Percentiles rank a stretch among this genome's conserved stretches.
Evolutionary conservation across 2,329 filamentous ascomycete species (phyloP).

Genomic region (Epicoccum nigrum): DNA sequence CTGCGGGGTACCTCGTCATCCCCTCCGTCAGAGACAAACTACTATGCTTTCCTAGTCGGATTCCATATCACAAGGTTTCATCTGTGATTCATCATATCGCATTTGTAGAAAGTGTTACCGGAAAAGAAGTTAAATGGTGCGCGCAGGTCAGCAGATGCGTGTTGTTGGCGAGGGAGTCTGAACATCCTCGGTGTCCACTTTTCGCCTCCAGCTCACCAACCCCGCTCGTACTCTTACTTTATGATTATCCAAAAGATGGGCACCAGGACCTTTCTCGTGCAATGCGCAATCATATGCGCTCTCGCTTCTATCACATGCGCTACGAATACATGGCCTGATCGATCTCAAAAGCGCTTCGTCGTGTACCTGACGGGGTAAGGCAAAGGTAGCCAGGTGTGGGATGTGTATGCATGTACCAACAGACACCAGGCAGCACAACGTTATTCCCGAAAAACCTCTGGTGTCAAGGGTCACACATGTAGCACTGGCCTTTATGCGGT

Average conservation of each 20-base stretch:
- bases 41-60: background rate
- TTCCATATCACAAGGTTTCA: background rate
- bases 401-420: background rate
- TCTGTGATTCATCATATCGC: background rate
- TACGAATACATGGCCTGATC: background rate
- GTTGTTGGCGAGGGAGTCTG: too few species aligned
- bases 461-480: slow-evolving; percentile 37
- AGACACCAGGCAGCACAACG: slow-evolving; percentile 32
- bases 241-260: too few species aligned
- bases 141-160: too few species aligned
- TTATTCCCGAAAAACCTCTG: slow-evolving; percentile 27
- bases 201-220: too few species aligned
- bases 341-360: slow-evolving; percentile 1
- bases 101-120: background rate
- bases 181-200: too few species aligned
- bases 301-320: background rate
- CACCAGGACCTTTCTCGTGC: background rate
- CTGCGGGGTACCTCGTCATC: too few species aligned
- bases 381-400: background rate
- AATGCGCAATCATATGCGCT: background rate
- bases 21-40: background rate
- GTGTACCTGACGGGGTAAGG: slow-evolving; percentile 8
- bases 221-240: too few species aligned
- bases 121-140: too few species aligned
- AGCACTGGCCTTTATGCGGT: slow-evolving; percentile 40